Percentiles rank a stretch among this genome's conserved stretches.
phyloP scores from a whole-genome alignment of 2,329 filamentous ascomycete genomes.

The Diaporthe vexans region DNA sequence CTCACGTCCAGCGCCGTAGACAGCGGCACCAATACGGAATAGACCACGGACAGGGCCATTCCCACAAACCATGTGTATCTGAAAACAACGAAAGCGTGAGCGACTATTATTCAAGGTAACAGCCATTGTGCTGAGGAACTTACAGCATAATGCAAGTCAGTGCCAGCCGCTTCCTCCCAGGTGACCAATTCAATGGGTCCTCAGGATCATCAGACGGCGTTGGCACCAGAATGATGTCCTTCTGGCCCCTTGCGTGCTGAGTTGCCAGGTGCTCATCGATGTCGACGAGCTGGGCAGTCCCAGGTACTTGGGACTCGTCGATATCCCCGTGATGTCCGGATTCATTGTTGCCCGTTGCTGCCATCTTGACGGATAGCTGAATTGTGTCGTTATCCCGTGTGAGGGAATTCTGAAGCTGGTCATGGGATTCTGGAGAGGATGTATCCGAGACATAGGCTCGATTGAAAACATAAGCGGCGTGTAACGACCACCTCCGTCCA shows the following conservation, averaged over 20 bases:
- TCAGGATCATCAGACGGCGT: constrained; percentile 56
- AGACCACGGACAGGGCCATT: constrained; percentile 41
- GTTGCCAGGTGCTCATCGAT: constrained; percentile 48
- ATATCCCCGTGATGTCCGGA: constrained; percentile 34
- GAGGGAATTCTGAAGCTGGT: background rate
- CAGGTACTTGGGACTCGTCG: constrained; percentile 48
- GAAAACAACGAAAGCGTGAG: background rate
- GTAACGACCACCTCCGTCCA: background rate
- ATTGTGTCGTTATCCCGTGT: background rate
- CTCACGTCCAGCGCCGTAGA: constrained; percentile 41
- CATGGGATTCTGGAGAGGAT: background rate
- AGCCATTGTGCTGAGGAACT: background rate
- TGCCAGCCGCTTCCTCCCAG: constrained; percentile 40
- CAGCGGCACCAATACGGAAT: constrained; percentile 39
- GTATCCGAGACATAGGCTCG: background rate
- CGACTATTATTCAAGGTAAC: background rate
- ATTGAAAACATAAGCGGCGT: constrained; percentile 3
- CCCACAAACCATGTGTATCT: constrained; percentile 43
- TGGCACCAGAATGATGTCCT: constrained; percentile 57
- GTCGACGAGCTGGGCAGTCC: constrained; percentile 51
- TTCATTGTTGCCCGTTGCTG: constrained; percentile 5
- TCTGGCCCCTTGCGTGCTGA: constrained; percentile 47
- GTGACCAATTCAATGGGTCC: constrained; percentile 57
- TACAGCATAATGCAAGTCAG: constrained; percentile 48
- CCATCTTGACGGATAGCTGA: constrained; percentile 1